These are phyloP conservation scores for Kingdonia uniflora DNA, from an alignment of 164 flowering plant genomes.

Conservation along the genomic window DNA sequence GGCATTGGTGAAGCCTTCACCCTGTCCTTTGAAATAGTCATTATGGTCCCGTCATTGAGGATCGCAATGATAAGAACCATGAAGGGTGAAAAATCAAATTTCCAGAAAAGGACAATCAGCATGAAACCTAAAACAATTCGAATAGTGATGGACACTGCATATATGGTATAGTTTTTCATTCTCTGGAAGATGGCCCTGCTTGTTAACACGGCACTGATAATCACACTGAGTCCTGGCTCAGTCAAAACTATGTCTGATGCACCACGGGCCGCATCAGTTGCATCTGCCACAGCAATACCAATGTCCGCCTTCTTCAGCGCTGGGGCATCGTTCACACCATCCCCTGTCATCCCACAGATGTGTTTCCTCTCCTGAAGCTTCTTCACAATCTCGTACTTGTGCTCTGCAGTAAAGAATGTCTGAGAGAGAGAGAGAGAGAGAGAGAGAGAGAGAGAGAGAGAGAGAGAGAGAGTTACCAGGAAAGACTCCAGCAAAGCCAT, in stretches of 20 bases:
- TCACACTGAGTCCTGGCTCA: conserved; percentile 84
- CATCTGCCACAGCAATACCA: conserved; percentile 89
- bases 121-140: conserved; percentile 79
- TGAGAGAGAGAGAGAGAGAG: no score
- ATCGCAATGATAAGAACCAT: conserved; percentile 81
- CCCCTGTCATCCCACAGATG: conserved; percentile 84
- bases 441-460: no score
- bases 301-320: conserved; percentile 85
- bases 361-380: conserved; percentile 69
- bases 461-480: conserved; percentile 40
- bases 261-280: conserved; percentile 84
- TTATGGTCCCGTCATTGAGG: conserved; percentile 86
- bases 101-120: conserved; percentile 75
- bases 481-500: conserved; percentile 92
- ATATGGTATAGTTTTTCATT: conserved; percentile 93
- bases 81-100: conserved; percentile 91
- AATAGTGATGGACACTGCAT: conserved; percentile 89
- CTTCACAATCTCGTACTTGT: conserved; percentile 80
- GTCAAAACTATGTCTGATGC: conserved; percentile 87
- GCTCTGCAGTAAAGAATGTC: conserved; percentile 29
- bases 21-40: conserved; percentile 91
- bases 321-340: conserved; percentile 83
- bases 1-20: conserved; percentile 92
- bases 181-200: conserved; percentile 93
- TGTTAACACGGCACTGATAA: conserved; percentile 73